Evolutionary conservation across 139 green algal species (phyloP), one percentile per base, ranked within the genome.

Genomic region (Tetraselmis striata): DNA sequence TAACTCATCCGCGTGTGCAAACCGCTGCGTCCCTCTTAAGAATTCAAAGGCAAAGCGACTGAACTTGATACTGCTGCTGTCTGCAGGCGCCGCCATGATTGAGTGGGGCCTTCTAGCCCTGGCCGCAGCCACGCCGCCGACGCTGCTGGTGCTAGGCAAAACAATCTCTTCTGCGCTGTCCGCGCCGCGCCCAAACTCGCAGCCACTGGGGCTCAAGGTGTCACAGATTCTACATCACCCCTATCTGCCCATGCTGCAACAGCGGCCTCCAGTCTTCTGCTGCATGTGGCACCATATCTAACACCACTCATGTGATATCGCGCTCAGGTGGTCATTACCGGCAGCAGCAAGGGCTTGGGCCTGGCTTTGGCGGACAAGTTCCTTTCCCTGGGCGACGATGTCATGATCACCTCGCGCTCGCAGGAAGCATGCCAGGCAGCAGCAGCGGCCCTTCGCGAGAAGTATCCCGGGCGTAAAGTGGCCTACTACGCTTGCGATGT

Each of bases 281-380:
- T n/a, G n/a, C n/a, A n/a, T n/a, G n/a, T n/a, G n/a, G n/a, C n/a
- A n/a, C n/a, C n/a, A n/a, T n/a, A n/a, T n/a, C n/a, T n/a, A n/a
- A n/a, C n/a, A n/a, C n/a, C n/a, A n/a, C n/a, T n/a, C n/a, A n/a
- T n/a, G n/a, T n/a, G n/a, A n/a, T n/a, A n/a, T n/a, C n/a, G n/a
- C n/a, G n/a, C 45, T 5, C 45, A 67, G 45, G 45, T 67, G 45
- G 45, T 67, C 45, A 18, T 67, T 25, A 67, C 80, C 23, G 88
- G 88, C 74, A 81, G 81, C 77, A 89, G 31, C 1, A 83, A 80
- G 1, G 90, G 90, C 1, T 77, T 94, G 26, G 90, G 90, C 1
- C 85, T 86, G 26, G 0, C 76, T 1, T 59, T 84, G 29, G 59
- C 67, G 5, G 58, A 82, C 24, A 81, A 87, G 31, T 84, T 89